Conservation (phyloP, 352 stramenopile species). For the Pythium myriotylum region DNA sequence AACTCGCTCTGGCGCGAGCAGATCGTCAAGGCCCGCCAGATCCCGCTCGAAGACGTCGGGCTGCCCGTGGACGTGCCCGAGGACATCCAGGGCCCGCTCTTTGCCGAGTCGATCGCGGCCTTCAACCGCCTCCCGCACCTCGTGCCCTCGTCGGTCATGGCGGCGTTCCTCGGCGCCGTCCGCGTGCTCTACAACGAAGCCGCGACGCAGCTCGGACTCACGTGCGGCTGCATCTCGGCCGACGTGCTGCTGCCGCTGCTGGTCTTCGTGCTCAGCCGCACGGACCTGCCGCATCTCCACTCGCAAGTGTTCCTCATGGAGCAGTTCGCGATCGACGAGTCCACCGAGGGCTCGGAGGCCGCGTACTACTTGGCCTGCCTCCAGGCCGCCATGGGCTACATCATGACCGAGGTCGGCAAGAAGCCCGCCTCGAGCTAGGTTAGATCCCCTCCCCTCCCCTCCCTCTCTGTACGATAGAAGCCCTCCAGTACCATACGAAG, state of each 20-base stretch:
- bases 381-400: slow-evolving; percentile 79
- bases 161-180: slow-evolving; percentile 62
- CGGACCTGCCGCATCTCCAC: slow-evolving; percentile 71
- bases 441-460: neutral
- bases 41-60: slow-evolving; percentile 59
- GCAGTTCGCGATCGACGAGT: slow-evolving; percentile 70
- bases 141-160: slow-evolving; percentile 67
- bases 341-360: slow-evolving; percentile 71
- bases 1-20: slow-evolving; percentile 70
- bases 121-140: slow-evolving; percentile 76
- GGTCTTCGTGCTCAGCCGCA: slow-evolving; percentile 72
- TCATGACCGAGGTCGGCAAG: slow-evolving; percentile 47
- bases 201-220: slow-evolving; percentile 42
- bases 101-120: slow-evolving; percentile 57
- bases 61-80: slow-evolving; percentile 45
- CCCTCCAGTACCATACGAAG: slow-evolving; percentile 8
- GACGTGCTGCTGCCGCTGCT: slow-evolving; percentile 79
- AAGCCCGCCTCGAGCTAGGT: neutral
- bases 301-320: slow-evolving; percentile 82
- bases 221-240: slow-evolving; percentile 64
- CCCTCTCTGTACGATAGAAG: slow-evolving; percentile 5
- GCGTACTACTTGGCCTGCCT: slow-evolving; percentile 84
- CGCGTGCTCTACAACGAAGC: slow-evolving; percentile 72
- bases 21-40: slow-evolving; percentile 37
- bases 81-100: slow-evolving; percentile 12